These are phyloP conservation scores for Neostapfia colusana DNA, from an alignment of 176 grass and related monocot genomes.

Conservation along the genomic window DNA sequence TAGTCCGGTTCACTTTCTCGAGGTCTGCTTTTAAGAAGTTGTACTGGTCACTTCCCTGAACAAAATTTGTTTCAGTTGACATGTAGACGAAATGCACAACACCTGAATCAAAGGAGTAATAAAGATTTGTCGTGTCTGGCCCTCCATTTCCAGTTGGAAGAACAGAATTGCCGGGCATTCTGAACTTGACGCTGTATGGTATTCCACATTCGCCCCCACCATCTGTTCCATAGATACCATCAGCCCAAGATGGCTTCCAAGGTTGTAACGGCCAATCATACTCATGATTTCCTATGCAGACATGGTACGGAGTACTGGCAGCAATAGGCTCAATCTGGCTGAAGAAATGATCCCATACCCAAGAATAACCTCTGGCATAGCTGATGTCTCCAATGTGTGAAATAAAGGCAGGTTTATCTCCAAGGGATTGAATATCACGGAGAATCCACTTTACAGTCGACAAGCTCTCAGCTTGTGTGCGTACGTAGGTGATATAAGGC, in stretches of 20 bases:
- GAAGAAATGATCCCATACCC: conserved; percentile 99
- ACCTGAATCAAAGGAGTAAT: conserved; percentile 81
- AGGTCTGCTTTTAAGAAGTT: conserved; percentile 85
- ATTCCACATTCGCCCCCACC: conserved; percentile 94
- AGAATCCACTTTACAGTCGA: conserved; percentile 90
- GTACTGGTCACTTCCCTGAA: conserved; percentile 70
- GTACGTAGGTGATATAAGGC: conserved; percentile 76
- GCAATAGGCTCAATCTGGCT: conserved; percentile 90
- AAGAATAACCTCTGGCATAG: conserved; percentile 85
- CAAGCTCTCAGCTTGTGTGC: conserved; percentile 79
- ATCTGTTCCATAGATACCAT: conserved; percentile 63
- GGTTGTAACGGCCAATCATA: conserved; percentile 98
- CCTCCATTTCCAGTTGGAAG: conserved; percentile 71
- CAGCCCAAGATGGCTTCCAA: conserved; percentile 77
- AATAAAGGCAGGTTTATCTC: conserved; percentile 77
- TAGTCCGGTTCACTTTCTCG: conserved; percentile 77
- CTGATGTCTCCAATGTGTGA: conserved; percentile 97
- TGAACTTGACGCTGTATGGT: conserved; percentile 91
- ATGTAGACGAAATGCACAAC: conserved; percentile 95
- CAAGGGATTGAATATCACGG: conserved; percentile 74
- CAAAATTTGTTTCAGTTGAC: conserved; percentile 88
- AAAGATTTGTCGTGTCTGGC: conserved; percentile 82
- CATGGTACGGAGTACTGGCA: conserved; percentile 75
- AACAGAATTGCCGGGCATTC: conserved; percentile 85
- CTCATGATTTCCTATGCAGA: conserved; percentile 97